Evolutionary conservation across 352 stramenopile genomes (phyloP).

Genomic region (Phytophthora tentaculata): DNA sequence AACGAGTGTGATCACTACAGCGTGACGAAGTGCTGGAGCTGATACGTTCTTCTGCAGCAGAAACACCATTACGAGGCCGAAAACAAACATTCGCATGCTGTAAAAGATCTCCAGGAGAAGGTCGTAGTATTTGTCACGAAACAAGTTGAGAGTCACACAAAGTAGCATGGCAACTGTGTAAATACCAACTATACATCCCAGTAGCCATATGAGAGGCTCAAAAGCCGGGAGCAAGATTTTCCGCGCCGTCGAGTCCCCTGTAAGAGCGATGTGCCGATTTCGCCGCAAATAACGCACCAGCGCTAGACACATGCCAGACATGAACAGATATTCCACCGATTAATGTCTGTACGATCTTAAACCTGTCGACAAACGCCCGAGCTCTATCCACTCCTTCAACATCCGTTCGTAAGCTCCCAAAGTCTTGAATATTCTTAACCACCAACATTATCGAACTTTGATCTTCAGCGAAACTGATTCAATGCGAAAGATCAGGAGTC

Average conservation of each 20-base stretch:
- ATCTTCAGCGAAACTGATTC: not conserved
- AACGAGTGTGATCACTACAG: slow-evolving; percentile 43
- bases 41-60: slow-evolving; percentile 69
- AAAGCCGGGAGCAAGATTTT: slow-evolving; percentile 76
- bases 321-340: slow-evolving; percentile 53
- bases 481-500: not conserved
- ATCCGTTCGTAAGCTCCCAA: not conserved
- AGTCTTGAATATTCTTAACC: not conserved
- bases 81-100: slow-evolving; percentile 56
- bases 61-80: slow-evolving; percentile 57
- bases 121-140: slow-evolving; percentile 29
- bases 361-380: slow-evolving; percentile 31
- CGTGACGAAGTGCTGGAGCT: slow-evolving; percentile 43
- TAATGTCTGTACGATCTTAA: slow-evolving; percentile 49
- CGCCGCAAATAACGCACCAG: slow-evolving; percentile 64
- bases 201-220: slow-evolving; percentile 69
- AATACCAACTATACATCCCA: slow-evolving; percentile 37
- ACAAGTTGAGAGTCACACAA: slow-evolving; percentile 36
- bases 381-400: slow-evolving; percentile 11
- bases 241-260: slow-evolving; percentile 53
- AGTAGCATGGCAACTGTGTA: slow-evolving; percentile 50
- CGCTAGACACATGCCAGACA: slow-evolving; percentile 46
- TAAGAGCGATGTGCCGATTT: slow-evolving; percentile 59
- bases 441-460: not conserved
- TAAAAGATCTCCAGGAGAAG: slow-evolving; percentile 56